phyloP scores from a whole-genome alignment of 177 flowering plant species.

The Telopea speciosissima region DNA sequence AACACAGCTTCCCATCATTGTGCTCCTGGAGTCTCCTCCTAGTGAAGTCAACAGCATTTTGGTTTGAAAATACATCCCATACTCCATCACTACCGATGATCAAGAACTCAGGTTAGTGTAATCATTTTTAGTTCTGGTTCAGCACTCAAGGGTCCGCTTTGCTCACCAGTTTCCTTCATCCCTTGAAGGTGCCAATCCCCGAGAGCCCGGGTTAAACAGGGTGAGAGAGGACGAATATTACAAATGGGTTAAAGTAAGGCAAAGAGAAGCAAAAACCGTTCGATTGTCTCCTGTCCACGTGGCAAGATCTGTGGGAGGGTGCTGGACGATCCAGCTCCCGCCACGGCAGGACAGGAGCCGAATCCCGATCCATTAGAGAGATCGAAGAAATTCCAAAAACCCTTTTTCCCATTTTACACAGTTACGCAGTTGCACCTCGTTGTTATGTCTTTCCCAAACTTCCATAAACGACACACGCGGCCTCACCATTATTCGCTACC shows the following conservation, averaged over 20 bases:
- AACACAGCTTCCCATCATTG: slow-evolving; percentile 67
- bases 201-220: slow-evolving; percentile 90
- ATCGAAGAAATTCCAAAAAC: neutral
- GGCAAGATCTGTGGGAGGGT: too few relatives aligned
- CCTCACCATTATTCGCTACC: neutral
- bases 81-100: slow-evolving; percentile 86
- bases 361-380: too few relatives aligned
- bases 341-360: too few relatives aligned
- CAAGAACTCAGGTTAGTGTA: slow-evolving; percentile 71
- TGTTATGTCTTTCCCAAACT: slow-evolving; percentile 30
- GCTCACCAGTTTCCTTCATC: slow-evolving; percentile 41
- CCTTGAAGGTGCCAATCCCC: slow-evolving; percentile 95
- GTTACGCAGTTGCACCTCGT: slow-evolving; percentile 19
- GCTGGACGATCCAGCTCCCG: too few relatives aligned
- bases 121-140: slow-evolving; percentile 79
- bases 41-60: slow-evolving; percentile 74
- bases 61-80: slow-evolving; percentile 85
- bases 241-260: too few relatives aligned
- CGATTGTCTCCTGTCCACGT: too few relatives aligned
- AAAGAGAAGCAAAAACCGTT: too few relatives aligned
- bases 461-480: slow-evolving; percentile 17
- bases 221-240: too few relatives aligned
- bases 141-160: slow-evolving; percentile 68
- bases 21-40: slow-evolving; percentile 73
- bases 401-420: neutral